Evolutionary conservation across 2,329 filamentous ascomycete genomes (phyloP), one percentile per base, ranked within the genome.

Genomic region (Colletotrichum salicis): DNA sequence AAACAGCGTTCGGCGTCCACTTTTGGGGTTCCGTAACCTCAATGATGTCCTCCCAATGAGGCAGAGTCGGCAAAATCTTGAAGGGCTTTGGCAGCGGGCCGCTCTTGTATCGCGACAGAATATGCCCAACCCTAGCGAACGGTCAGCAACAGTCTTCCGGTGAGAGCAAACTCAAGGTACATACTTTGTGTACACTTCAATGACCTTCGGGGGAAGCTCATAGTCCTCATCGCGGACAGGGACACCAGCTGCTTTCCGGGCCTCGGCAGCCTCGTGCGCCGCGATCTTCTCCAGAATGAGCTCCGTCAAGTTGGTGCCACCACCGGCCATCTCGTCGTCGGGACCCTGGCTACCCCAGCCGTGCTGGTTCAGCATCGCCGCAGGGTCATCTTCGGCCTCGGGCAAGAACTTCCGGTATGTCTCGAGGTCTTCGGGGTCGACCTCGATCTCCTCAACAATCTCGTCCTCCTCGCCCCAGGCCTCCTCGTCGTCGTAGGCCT

Each of bases 31-130:
- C 89, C n/a, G 95, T 97, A 67, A 97, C 90, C 74, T 91, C 87
- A 76, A 97, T 89, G 48, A 97, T 93, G 24, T 94, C 93, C 79
- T 96, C 94, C 95, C 95, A 98, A 77, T 96, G 91, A 8, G 95
- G 95, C 15, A 98, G 90, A 0, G 95, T 95, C 2, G 96, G 96
- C 10, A 99, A 88, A 75, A 98, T 95, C 83, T 98, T 98, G 88
- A 99, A 97, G 0, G 96, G 96, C 83, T 99, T 99, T 24, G 96
- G 96, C 37, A 99, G 88, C 75, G 96, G 96, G n/a, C 96, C 96
- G 15, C 93, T 96, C 83, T 97, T 97, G 86, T 97, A 98, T 75
- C 96, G 91, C 31, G 94, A 95, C 71, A 99, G 88, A 72, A 98
- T 92, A 75, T 95, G 87, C 72, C 95, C 96, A 76, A 97, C 92